Evolutionary conservation across 352 stramenopile genomes (phyloP).

Genomic region (Phytophthora kernoviae): DNA sequence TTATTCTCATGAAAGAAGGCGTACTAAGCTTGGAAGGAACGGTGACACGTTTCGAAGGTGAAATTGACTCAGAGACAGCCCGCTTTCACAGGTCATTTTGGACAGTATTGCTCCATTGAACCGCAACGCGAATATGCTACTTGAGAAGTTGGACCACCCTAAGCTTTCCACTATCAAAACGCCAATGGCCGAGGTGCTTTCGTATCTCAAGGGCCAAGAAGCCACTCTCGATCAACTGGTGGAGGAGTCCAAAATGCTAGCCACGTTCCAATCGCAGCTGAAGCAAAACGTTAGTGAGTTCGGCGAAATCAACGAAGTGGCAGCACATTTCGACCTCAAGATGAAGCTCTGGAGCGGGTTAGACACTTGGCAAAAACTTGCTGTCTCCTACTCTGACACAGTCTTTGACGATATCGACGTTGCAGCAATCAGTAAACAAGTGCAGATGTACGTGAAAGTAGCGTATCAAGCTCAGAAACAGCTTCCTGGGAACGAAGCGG

Average conservation of each 20-base stretch:
- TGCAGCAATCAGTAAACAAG: constrained; percentile 84
- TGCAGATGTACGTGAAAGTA: constrained; percentile 89
- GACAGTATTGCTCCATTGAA: constrained; percentile 87
- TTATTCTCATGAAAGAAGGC: constrained; percentile 94
- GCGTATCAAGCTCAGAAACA: constrained; percentile 88
- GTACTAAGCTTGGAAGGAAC: constrained; percentile 90
- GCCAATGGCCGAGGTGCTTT: constrained; percentile 75
- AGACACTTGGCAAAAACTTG: constrained; percentile 85
- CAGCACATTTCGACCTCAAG: constrained; percentile 88
- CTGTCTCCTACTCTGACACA: constrained; percentile 74
- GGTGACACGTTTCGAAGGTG: constrained; percentile 88
- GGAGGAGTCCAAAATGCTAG: constrained; percentile 83
- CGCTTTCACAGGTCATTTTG: constrained; percentile 92
- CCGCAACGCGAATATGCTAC: constrained; percentile 66
- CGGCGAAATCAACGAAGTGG: constrained; percentile 88
- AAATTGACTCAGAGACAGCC: constrained; percentile 91
- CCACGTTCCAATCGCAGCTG: constrained; percentile 89
- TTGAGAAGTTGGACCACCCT: constrained; percentile 84
- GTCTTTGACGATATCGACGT: constrained; percentile 92
- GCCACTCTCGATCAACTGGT: constrained; percentile 73
- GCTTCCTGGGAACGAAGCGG: constrained; percentile 86
- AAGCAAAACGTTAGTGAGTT: constrained; percentile 91
- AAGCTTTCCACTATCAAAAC: constrained; percentile 82
- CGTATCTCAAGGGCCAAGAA: constrained; percentile 75
- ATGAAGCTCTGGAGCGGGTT: constrained; percentile 91